These are phyloP conservation scores for Phytopythium kandeliae DNA, from an alignment of 352 stramenopile species.

Conservation along the genomic window DNA sequence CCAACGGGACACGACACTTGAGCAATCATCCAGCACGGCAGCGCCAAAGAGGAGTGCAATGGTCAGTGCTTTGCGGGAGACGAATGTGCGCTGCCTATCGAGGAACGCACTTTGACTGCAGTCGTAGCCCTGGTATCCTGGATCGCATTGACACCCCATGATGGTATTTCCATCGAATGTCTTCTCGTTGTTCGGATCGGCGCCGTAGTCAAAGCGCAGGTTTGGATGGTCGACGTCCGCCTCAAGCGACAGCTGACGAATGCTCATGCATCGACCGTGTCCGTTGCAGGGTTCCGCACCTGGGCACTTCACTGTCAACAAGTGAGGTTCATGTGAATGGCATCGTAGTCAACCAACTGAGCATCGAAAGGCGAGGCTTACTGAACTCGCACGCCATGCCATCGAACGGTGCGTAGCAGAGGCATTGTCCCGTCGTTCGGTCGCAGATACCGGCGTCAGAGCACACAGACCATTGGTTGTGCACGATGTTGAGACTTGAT, in stretches of 20 bases:
- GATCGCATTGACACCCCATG: slow-evolving; percentile 88
- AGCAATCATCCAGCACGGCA: neutral
- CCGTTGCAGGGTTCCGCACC: slow-evolving; percentile 47
- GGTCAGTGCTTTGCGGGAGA: too few species aligned
- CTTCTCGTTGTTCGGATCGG: slow-evolving; percentile 52
- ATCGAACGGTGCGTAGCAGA: slow-evolving; percentile 53
- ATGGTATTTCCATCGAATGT: slow-evolving; percentile 79
- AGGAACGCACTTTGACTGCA: slow-evolving; percentile 59
- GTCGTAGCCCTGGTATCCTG: slow-evolving; percentile 87
- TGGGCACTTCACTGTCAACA: slow-evolving; percentile 48
- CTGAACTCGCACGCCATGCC: slow-evolving; percentile 51
- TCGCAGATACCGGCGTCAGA: slow-evolving; percentile 66
- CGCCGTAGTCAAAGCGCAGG: slow-evolving; percentile 58
- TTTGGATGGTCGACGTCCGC: slow-evolving; percentile 44
- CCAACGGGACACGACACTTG: slow-evolving; percentile 77
- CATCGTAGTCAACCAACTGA: too few species aligned
- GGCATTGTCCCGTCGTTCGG: slow-evolving; percentile 39
- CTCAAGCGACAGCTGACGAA: slow-evolving; percentile 58
- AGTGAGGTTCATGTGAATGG: too few species aligned
- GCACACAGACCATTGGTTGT: slow-evolving; percentile 46
- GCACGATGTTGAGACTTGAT: slow-evolving; percentile 34
- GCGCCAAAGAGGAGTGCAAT: too few species aligned
- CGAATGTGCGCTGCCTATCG: neutral
- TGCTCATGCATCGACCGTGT: slow-evolving; percentile 73
- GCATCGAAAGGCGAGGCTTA: too few species aligned